Conservation (phyloP, 139 green algal species). For the Penium margaritaceum region DNA sequence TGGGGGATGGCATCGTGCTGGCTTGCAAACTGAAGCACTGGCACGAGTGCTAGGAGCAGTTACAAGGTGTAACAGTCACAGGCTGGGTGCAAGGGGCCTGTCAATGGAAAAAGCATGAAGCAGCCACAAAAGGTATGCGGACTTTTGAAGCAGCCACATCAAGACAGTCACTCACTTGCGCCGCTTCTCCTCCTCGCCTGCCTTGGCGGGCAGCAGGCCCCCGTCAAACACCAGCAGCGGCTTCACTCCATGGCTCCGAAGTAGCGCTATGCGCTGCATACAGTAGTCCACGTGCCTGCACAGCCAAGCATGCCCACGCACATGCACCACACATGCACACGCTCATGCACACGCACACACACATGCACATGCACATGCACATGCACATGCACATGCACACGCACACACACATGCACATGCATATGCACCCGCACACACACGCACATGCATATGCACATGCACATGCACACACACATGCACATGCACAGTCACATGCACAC, state of each 20-base stretch:
- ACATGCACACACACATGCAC: no score
- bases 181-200: slow-evolving; percentile 67
- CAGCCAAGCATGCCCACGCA: no score
- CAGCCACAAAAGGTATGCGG: background rate
- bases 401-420: no score
- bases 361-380: no score
- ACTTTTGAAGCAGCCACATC: background rate
- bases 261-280: slow-evolving; percentile 68
- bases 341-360: no score
- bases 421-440: no score
- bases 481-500: no score
- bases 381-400: no score
- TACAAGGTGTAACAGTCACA: background rate
- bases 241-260: slow-evolving; percentile 63
- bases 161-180: slow-evolving; percentile 50
- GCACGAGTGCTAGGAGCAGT: background rate
- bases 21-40: no score
- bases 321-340: no score
- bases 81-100: background rate
- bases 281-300: slow-evolving; percentile 75
- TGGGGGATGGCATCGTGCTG: no score
- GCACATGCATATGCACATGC: no score
- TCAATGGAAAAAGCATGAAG: background rate
- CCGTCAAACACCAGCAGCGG: slow-evolving; percentile 92
- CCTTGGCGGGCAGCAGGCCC: slow-evolving; percentile 78